Percentiles rank a stretch among this genome's conserved stretches.
These are phyloP conservation scores for Cytospora mali DNA, from an alignment of 2,329 filamentous ascomycete species.

Conservation along the genomic window DNA sequence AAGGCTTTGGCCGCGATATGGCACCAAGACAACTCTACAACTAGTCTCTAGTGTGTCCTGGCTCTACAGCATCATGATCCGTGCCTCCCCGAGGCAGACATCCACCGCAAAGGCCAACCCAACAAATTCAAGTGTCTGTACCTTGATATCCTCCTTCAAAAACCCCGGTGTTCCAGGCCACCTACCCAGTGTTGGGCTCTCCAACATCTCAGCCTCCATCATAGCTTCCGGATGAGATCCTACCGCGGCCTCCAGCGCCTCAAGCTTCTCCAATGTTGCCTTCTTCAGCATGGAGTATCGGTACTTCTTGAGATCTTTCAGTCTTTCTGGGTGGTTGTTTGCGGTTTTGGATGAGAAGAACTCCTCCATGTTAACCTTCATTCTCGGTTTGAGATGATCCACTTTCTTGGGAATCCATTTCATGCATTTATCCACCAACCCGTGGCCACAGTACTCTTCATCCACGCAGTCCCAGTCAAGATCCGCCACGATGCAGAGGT, in stretches of 20 bases:
- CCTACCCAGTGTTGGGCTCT: conserved; percentile 17
- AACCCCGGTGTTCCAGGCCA: conserved; percentile 7
- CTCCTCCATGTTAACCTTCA: conserved; percentile 10
- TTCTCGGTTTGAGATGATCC: not conserved
- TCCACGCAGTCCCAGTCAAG: conserved; percentile 15
- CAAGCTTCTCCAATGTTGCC: conserved; percentile 1
- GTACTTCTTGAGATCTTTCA: conserved; percentile 3
- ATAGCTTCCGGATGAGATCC: not conserved
- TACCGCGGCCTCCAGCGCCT: not conserved
- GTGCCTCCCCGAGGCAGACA: conserved; percentile 10
- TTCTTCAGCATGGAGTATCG: conserved; percentile 10
- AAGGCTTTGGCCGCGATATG: too few relatives aligned
- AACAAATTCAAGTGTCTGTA: not conserved
- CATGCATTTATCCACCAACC: conserved; percentile 17
- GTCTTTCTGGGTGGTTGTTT: not conserved
- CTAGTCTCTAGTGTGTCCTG: not conserved
- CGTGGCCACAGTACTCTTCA: conserved; percentile 20
- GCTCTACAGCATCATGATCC: conserved; percentile 7
- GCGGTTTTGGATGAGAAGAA: conserved; percentile 3
- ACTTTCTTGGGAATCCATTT: conserved; percentile 1
- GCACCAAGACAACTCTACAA: not conserved
- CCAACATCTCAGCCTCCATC: conserved; percentile 15
- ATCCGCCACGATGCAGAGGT: conserved; percentile 7
- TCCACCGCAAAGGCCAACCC: conserved; percentile 15
- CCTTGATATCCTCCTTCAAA: conserved; percentile 7